Percentiles rank a stretch among this genome's conserved stretches.
These are phyloP conservation scores for Zostera marina DNA, from an alignment of 116 monocot species.

Conservation along the genomic window DNA sequence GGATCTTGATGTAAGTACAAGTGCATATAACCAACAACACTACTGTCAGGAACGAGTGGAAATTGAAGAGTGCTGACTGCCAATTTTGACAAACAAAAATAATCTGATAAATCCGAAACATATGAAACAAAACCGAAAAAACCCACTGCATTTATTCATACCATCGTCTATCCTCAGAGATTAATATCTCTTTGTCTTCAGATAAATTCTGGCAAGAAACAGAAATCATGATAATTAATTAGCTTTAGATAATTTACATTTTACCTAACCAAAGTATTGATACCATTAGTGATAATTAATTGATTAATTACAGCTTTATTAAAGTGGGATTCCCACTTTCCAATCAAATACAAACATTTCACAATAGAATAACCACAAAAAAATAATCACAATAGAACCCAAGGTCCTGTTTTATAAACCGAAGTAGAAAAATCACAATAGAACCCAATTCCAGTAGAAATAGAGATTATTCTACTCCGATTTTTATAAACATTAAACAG, in stretches of 20 bases:
- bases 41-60: slow-evolving; percentile 84
- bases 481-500: too few species aligned
- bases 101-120: background rate
- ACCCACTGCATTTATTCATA: background rate
- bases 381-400: too few species aligned
- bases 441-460: too few species aligned
- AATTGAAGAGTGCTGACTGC: slow-evolving; percentile 88
- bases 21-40: slow-evolving; percentile 82
- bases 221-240: background rate
- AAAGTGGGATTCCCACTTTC: too few species aligned
- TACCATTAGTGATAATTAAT: too few species aligned
- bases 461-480: too few species aligned
- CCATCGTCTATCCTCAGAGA: background rate
- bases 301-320: too few species aligned
- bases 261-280: too few species aligned
- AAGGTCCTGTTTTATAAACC: too few species aligned
- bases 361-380: too few species aligned
- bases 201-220: background rate
- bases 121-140: background rate
- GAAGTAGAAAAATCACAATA: too few species aligned
- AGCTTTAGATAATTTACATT: background rate
- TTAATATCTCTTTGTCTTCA: background rate
- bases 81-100: background rate
- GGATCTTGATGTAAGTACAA: slow-evolving; percentile 87
- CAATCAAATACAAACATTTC: too few species aligned